Evolutionary conservation across 345 rosid genomes (phyloP).

Genomic region (Noccaea caerulescens): DNA sequence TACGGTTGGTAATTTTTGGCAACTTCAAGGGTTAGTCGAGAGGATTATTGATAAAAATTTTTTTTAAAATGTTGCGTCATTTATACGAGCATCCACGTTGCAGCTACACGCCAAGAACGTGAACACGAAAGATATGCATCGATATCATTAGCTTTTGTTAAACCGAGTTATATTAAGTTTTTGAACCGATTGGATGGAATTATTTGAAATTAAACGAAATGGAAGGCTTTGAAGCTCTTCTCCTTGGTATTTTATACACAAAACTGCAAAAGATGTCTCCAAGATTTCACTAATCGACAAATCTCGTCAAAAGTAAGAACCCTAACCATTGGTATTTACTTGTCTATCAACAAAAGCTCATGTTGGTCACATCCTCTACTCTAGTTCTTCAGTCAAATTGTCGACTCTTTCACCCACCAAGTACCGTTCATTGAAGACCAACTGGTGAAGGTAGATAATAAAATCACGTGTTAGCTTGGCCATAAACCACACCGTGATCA

Average conservation of each 20-base stretch:
- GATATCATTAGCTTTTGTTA: neutral
- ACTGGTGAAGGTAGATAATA: conserved; percentile 28
- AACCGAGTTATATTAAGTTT: neutral
- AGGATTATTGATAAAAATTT: neutral
- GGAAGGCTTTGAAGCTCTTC: neutral
- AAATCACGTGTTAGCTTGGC: conserved; percentile 25
- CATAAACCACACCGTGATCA: conserved; percentile 5
- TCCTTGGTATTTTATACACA: neutral
- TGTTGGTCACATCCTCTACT: conserved; percentile 1
- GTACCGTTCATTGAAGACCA: conserved; percentile 35
- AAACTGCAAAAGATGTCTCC: neutral
- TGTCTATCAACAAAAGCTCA: conserved; percentile 19
- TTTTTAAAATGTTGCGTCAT: neutral
- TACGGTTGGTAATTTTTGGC: conserved; percentile 5
- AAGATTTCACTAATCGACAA: neutral
- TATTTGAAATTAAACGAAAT: neutral
- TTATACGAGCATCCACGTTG: conserved; percentile 29
- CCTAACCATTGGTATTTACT: conserved; percentile 6
- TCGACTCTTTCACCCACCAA: conserved; percentile 36
- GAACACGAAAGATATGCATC: neutral
- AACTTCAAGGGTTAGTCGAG: conserved; percentile 23
- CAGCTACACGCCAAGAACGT: conserved; percentile 26
- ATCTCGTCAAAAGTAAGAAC: neutral
- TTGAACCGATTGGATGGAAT: neutral
- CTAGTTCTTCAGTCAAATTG: conserved; percentile 12